Base-by-base conservation (phyloP, 148 eudicot species). In the Persicaria tinctoria region DNA sequence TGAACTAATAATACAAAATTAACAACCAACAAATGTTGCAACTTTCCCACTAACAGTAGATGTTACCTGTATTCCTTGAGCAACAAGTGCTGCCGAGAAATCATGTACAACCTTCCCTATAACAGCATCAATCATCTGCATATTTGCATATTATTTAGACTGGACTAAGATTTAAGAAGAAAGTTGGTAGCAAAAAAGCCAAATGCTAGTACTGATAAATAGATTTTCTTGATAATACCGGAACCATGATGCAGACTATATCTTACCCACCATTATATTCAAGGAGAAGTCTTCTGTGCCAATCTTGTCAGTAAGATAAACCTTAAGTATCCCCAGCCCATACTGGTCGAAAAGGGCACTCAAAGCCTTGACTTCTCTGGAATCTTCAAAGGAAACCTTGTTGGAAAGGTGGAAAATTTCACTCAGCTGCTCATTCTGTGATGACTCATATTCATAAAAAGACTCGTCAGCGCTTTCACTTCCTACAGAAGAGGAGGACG, bases 241-340 rank as follows among this genome's bases (percentile, higher is more conserved):
- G 46, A 76, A 75, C 53, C 23, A 7, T 44, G 18, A 73, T 71
- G 60, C 46, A 45, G 11, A 23, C 55, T 44, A 57, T 75, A 83
- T 56, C 93, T 86, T 89, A 91, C 98, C 91, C 85, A 93, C 98
- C 98, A 83, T 91, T 88, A 90, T 76, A 86, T 90, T 91, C 80
- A 91, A 82, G 78, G 91, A 87, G 32, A 84, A 78, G 64, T 86
- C 90, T 74, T 85, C 90, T 69, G 74, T 46, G 78, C 80, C 89
- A 77, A 76, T 80, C 60, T 76, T 85, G 66, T 88, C 89, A 18
- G 71, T 81, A 74, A 89, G 85, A 79, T 85, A 93, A 62, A 93
- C 87, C 76, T 87, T 91, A 62, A 93, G 81, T 47, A 93, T 83
- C 45, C 84, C 78, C 8, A 93, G 84, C 46, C 86, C 94, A 82